Evolutionary conservation across 805 yeast genomes (phyloP).

Genomic region (Lipomyces sp.): DNA sequence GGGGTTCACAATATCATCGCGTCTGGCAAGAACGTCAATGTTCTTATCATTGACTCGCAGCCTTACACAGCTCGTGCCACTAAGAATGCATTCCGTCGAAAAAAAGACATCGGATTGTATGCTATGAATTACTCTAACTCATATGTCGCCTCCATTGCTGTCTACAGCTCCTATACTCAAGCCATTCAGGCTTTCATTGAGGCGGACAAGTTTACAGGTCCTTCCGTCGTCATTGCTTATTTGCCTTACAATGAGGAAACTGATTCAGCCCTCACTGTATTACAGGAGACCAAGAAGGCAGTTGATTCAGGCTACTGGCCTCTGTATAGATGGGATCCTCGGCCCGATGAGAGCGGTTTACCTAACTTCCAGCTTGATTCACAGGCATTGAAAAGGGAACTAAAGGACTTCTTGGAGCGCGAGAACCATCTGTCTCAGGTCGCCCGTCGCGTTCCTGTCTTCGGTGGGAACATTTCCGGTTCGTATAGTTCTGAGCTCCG

Average conservation of each 20-base stretch:
- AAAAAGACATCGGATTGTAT: slow-evolving; percentile 90
- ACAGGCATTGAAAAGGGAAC: slow-evolving; percentile 72
- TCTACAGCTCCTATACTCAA: slow-evolving; percentile 92
- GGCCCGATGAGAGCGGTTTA: slow-evolving; percentile 49
- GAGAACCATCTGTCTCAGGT: slow-evolving; percentile 87
- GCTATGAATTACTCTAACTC: slow-evolving; percentile 91
- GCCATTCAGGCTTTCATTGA: slow-evolving; percentile 85
- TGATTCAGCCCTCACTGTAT: slow-evolving; percentile 67
- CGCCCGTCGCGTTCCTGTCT: slow-evolving; percentile 69
- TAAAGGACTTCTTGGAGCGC: slow-evolving; percentile 81
- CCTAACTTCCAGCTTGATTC: slow-evolving; percentile 83
- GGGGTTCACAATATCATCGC: slow-evolving; percentile 86
- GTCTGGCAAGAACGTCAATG: slow-evolving; percentile 75
- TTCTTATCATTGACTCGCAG: slow-evolving; percentile 88
- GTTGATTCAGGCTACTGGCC: slow-evolving; percentile 97
- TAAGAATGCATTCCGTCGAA: slow-evolving; percentile 53
- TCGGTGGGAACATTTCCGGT: slow-evolving; percentile 71
- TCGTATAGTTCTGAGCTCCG: slow-evolving; percentile 67
- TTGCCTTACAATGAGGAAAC: slow-evolving; percentile 70
- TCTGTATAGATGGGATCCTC: slow-evolving; percentile 83
- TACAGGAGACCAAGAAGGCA: slow-evolving; percentile 85
- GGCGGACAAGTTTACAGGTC: slow-evolving; percentile 86
- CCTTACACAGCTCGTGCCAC: slow-evolving; percentile 56
- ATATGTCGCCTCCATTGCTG: slow-evolving; percentile 93
- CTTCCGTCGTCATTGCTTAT: slow-evolving; percentile 88